Percentiles rank a stretch among this genome's conserved stretches.
phyloP scores from a whole-genome alignment of 441 rosid species.

The Eruca vesicaria region DNA sequence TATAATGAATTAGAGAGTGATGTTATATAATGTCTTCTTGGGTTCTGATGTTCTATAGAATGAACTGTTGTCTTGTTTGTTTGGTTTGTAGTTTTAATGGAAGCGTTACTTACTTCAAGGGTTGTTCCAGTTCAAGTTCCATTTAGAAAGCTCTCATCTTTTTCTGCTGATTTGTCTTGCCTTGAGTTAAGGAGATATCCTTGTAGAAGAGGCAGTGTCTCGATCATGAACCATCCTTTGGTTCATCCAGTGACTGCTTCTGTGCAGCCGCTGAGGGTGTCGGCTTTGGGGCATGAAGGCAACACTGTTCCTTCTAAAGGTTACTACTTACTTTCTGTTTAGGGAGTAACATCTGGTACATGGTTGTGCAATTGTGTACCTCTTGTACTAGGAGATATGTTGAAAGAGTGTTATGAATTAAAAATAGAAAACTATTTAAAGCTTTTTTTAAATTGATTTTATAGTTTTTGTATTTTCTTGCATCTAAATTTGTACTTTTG shows the following conservation, averaged over 20 bases:
- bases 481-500: too few relatives aligned
- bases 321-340: slow-evolving; percentile 15
- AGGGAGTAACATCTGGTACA: not conserved
- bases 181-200: slow-evolving; percentile 35
- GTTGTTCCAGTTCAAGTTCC: slow-evolving; percentile 38
- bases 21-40: not conserved
- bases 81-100: slow-evolving; percentile 54
- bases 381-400: not conserved
- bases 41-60: not conserved
- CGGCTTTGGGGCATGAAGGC: slow-evolving; percentile 38
- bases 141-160: slow-evolving; percentile 34
- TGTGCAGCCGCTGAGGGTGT: slow-evolving; percentile 45
- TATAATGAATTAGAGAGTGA: not conserved
- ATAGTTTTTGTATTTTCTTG: slow-evolving; percentile 14
- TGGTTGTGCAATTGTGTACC: not conserved
- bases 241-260: slow-evolving; percentile 53
- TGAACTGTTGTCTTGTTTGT: slow-evolving; percentile 10
- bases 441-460: not conserved
- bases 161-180: slow-evolving; percentile 33
- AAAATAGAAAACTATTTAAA: not conserved
- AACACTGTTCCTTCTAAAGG: slow-evolving; percentile 72
- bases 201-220: slow-evolving; percentile 23
- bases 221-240: slow-evolving; percentile 41
- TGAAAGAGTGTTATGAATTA: not conserved
- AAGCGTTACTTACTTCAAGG: slow-evolving; percentile 50